A percentile compares a stretch with the other conserved stretches of the same genome.
Conservation (phyloP, 345 rosid species). For the Streptanthus diversifolius region DNA sequence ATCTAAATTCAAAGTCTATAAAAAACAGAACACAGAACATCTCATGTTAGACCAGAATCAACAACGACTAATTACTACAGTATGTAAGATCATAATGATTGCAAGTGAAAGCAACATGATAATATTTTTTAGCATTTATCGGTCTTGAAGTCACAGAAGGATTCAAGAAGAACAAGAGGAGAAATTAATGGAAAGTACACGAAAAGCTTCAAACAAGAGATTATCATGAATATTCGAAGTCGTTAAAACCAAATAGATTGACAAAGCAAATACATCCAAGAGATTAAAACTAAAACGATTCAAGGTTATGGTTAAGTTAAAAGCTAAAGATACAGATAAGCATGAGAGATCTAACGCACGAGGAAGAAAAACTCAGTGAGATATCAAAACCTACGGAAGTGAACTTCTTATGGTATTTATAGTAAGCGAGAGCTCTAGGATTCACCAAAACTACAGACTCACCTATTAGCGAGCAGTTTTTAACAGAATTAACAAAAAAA, state of each 20-base stretch:
- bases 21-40: neutral
- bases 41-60: neutral
- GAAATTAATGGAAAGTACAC: neutral
- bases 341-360: neutral
- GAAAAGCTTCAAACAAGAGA: neutral
- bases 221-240: neutral
- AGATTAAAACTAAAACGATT: neutral
- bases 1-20: slow-evolving; percentile 5
- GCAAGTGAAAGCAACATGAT: neutral
- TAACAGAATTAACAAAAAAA: neutral
- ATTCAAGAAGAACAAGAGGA: neutral
- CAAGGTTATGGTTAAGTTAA: neutral
- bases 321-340: neutral
- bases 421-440: neutral
- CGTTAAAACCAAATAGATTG: neutral
- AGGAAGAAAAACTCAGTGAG: neutral
- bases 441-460: neutral
- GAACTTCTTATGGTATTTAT: neutral
- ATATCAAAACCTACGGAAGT: neutral
- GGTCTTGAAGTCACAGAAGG: neutral
- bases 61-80: neutral
- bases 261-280: too few species aligned
- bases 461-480: neutral
- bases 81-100: neutral
- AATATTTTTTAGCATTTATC: neutral